These are phyloP conservation scores for Penicillium sp. DNA, from an alignment of 2,329 filamentous ascomycete species.

Conservation along the genomic window DNA sequence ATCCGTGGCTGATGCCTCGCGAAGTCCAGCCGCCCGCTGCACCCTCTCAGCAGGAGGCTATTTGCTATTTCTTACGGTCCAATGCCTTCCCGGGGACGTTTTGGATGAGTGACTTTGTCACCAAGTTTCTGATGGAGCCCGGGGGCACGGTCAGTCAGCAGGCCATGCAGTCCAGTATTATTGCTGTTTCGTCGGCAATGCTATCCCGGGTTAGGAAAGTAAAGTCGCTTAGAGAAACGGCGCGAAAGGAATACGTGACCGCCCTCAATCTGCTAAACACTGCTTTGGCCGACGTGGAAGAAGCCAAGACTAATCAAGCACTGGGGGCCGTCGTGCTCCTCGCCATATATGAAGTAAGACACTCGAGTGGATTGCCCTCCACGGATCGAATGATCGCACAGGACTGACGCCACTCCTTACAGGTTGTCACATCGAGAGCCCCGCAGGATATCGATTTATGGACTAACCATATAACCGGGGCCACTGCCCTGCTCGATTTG, in stretches of 20 bases:
- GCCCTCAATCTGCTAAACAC: constrained; percentile 49
- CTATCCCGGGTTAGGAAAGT: constrained; percentile 55
- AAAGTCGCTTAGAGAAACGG: constrained; percentile 45
- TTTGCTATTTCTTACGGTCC: constrained; percentile 38
- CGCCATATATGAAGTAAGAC: constrained; percentile 60
- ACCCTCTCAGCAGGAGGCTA: constrained; percentile 32
- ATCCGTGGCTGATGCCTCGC: constrained; percentile 15
- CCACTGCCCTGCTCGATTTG: constrained; percentile 56
- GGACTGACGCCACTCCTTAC: neutral
- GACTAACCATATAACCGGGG: constrained; percentile 59
- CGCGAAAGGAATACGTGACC: constrained; percentile 54
- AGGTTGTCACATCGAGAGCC: constrained; percentile 43
- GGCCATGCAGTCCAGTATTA: constrained; percentile 49
- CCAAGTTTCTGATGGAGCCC: constrained; percentile 20
- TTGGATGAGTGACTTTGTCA: constrained; percentile 26
- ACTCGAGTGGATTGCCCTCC: neutral
- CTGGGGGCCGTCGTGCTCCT: constrained; percentile 58
- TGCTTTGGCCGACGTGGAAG: constrained; percentile 32
- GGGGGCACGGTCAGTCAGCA: constrained; percentile 26
- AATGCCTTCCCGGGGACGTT: constrained; percentile 32
- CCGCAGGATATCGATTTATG: constrained; percentile 52
- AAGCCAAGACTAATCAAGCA: constrained; percentile 43
- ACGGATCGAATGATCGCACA: neutral
- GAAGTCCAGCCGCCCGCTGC: constrained; percentile 26
- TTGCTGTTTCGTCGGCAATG: constrained; percentile 59